phyloP scores from a whole-genome alignment of 163 green algal species.

The Scenedesmus sp. region DNA sequence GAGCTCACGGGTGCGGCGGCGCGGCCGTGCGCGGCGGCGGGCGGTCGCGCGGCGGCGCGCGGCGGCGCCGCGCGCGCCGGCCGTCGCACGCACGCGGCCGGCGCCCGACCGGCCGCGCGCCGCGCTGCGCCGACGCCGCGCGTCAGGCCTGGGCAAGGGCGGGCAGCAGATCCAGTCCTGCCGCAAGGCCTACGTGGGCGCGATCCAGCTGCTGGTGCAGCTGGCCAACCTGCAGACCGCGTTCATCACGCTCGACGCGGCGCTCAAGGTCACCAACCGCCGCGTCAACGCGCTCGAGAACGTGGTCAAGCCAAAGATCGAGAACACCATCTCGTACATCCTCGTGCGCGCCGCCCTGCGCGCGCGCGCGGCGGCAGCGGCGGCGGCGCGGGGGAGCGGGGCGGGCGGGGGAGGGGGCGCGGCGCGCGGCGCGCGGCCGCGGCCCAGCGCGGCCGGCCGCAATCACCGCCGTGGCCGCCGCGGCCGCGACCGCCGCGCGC shows the following conservation, averaged over 20 bases:
- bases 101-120: not conserved
- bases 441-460: no score
- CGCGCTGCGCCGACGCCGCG: not conserved
- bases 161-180: slow-evolving; percentile 95
- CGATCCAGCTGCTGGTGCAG: slow-evolving; percentile 93
- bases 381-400: no score
- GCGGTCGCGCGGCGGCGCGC: not conserved
- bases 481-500: not conserved
- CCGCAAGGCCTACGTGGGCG: slow-evolving; percentile 82
- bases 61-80: not conserved
- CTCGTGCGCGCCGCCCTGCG: slow-evolving; percentile 68
- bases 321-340: slow-evolving; percentile 99
- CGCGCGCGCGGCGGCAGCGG: no score
- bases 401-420: no score
- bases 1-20: slow-evolving; percentile 82
- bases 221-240: slow-evolving; percentile 98
- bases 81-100: not conserved
- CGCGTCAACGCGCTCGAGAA: slow-evolving; percentile 99
- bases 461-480: not conserved
- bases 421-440: no score
- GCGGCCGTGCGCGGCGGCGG: no score
- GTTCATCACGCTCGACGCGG: slow-evolving; percentile 96
- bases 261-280: slow-evolving; percentile 93
- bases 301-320: slow-evolving; percentile 96
- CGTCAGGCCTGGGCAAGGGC: slow-evolving; percentile 84